These are phyloP conservation scores for Penicillium diatomitis DNA, from an alignment of 495 filamentous ascomycete genomes.

Conservation along the genomic window DNA sequence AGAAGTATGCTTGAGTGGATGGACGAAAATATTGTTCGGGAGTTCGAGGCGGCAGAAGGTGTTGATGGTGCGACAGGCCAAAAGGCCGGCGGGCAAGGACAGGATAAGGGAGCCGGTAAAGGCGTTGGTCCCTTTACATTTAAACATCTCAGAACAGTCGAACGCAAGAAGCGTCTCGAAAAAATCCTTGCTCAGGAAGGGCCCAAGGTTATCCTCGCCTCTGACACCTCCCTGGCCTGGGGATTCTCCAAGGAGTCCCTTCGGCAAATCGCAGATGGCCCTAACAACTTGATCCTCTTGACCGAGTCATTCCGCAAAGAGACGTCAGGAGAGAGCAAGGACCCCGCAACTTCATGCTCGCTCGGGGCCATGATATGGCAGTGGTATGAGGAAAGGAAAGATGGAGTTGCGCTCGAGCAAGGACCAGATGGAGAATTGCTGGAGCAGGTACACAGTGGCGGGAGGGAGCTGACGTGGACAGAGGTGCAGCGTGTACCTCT, in stretches of 20 bases:
- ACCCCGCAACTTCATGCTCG: slow-evolving; percentile 22
- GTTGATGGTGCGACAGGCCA: slow-evolving; percentile 37
- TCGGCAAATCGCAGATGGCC: slow-evolving; percentile 60
- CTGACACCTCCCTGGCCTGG: slow-evolving; percentile 85
- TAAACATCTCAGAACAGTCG: slow-evolving; percentile 70
- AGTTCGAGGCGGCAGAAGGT: slow-evolving; percentile 73
- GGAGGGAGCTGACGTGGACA: slow-evolving; percentile 49
- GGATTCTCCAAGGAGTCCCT: slow-evolving; percentile 87
- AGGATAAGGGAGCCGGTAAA: slow-evolving; percentile 32
- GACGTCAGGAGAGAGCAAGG: slow-evolving; percentile 22
- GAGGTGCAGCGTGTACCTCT: slow-evolving; percentile 55
- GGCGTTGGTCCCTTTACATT: slow-evolving; percentile 80
- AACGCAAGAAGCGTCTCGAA: slow-evolving; percentile 64
- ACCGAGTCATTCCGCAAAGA: slow-evolving; percentile 56
- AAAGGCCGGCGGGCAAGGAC: slow-evolving; percentile 21
- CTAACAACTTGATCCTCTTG: slow-evolving; percentile 73
- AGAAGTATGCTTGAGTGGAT: slow-evolving; percentile 99
- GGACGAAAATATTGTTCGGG: slow-evolving; percentile 84
- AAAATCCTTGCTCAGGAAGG: slow-evolving; percentile 43
- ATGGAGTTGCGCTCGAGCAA: slow-evolving; percentile 52
- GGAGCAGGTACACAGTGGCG: slow-evolving; percentile 56
- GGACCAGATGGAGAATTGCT: slow-evolving; percentile 48
- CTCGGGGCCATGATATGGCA: slow-evolving; percentile 57
- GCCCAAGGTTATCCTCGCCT: slow-evolving; percentile 79
- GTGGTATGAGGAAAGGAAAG: slow-evolving; percentile 60